A percentile compares a stretch with the other conserved stretches of the same genome.
phyloP scores from a whole-genome alignment of 2,329 filamentous ascomycete species.

The Diaporthe sp. region DNA sequence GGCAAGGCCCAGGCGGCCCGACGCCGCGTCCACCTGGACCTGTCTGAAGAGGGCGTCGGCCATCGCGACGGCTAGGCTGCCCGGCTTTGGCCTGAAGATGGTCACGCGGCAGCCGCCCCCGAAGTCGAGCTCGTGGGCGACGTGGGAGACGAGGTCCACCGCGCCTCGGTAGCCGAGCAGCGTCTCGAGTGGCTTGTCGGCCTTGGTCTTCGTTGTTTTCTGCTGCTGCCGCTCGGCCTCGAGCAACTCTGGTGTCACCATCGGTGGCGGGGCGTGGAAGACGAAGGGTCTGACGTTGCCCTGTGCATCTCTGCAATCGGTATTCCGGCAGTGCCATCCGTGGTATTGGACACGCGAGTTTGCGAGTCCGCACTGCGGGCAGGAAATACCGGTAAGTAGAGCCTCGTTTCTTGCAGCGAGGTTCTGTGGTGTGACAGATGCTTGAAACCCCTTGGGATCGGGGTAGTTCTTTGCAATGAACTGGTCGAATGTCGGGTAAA shows the following conservation, averaged over 20 bases:
- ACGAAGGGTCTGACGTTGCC: background rate
- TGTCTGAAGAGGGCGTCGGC: background rate
- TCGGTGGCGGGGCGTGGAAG: background rate
- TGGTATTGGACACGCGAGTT: background rate
- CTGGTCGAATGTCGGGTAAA: background rate
- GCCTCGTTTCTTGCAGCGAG: conserved; percentile 4
- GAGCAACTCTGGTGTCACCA: background rate
- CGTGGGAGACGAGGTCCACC: background rate
- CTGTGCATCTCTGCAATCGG: background rate
- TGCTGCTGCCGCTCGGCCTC: background rate
- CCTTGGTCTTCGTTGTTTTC: no score
- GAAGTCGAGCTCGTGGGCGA: background rate
- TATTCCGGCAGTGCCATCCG: conserved; percentile 18
- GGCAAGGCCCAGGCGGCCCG: background rate
- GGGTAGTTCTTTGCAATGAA: background rate
- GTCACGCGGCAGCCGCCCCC: conserved; percentile 1
- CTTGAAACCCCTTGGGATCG: background rate
- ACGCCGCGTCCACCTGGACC: background rate
- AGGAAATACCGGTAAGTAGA: conserved; percentile 1
- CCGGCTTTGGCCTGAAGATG: background rate
- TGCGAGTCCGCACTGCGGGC: conserved; percentile 7
- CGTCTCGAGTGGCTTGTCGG: background rate
- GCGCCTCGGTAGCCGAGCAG: background rate
- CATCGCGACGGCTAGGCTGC: background rate
- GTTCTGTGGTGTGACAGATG: background rate